phyloP scores from a whole-genome alignment of 1,284 basidiomycete species.

The Polyporus tsugae region DNA sequence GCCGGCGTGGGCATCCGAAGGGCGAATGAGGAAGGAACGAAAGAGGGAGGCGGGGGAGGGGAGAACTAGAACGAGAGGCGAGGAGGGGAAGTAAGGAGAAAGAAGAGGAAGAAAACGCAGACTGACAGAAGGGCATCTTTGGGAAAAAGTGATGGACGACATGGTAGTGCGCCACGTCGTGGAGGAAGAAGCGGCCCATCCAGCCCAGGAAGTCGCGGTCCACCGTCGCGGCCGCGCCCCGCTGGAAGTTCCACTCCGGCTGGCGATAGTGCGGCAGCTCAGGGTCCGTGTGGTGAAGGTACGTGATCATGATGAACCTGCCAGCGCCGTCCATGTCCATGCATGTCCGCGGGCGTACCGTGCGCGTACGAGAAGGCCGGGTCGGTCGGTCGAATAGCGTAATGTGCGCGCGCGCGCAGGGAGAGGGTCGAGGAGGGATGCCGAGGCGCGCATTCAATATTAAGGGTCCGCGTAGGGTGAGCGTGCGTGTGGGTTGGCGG shows the following conservation, averaged over 20 bases:
- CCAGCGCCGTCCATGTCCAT: not conserved
- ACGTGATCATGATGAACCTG: conserved; percentile 54
- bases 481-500: not conserved
- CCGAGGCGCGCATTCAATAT: not conserved
- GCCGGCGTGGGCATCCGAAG: not conserved
- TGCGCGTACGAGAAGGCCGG: not conserved
- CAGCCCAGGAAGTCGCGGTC: conserved; percentile 64
- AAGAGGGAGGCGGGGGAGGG: not conserved
- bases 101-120: not conserved
- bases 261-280: conserved; percentile 50
- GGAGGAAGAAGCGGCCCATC: conserved; percentile 52
- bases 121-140: conserved; percentile 45
- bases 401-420: not conserved
- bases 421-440: not conserved
- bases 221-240: conserved; percentile 64
- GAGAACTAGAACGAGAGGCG: not conserved
- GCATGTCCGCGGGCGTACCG: conserved; percentile 2
- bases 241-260: conserved; percentile 59
- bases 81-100: not conserved
- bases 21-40: not conserved
- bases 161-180: conserved; percentile 55
- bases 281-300: conserved; percentile 52
- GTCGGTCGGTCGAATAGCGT: not conserved
- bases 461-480: not conserved
- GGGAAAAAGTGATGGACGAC: conserved; percentile 49